Conservation (phyloP, 371 early-diverging fungal species). For the Fennellomyces sp. region DNA sequence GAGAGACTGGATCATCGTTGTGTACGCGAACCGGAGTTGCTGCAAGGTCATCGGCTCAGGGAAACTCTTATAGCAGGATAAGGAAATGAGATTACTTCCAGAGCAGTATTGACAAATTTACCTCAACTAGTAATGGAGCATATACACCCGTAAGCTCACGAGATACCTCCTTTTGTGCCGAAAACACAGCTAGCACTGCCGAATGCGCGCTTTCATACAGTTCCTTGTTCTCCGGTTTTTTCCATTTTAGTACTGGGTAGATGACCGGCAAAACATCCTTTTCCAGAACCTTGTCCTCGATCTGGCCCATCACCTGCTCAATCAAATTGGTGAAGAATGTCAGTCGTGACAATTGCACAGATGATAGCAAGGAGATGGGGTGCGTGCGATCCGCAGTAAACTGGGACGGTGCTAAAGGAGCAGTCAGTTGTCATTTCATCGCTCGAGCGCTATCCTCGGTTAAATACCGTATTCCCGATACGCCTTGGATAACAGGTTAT, state of each 20-base stretch:
- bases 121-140: conserved; percentile 47
- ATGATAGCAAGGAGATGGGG: conserved; percentile 30
- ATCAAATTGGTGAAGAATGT: conserved; percentile 56
- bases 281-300: conserved; percentile 54
- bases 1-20: conserved; percentile 56
- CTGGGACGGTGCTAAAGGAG: conserved; percentile 14
- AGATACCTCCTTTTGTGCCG: conserved; percentile 50
- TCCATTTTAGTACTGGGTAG: conserved; percentile 60
- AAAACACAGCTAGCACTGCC: conserved; percentile 55
- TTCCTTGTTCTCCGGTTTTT: conserved; percentile 44
- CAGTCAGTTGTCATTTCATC: too few species aligned
- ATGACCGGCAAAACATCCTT: conserved; percentile 53
- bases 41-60: conserved; percentile 60
- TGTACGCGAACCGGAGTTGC: conserved; percentile 63
- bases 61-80: conserved; percentile 46
- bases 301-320: conserved; percentile 51
- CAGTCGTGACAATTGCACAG: conserved; percentile 45
- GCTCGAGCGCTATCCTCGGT: too few species aligned
- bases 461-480: conserved; percentile 52
- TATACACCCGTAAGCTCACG: conserved; percentile 45
- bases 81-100: too few species aligned
- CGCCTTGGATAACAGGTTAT: conserved; percentile 27
- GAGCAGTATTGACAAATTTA: conserved; percentile 21
- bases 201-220: conserved; percentile 69
- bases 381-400: conserved; percentile 17